Base-by-base conservation (phyloP, 257 asterid genomes). In the Nicotiana tabacum region DNA sequence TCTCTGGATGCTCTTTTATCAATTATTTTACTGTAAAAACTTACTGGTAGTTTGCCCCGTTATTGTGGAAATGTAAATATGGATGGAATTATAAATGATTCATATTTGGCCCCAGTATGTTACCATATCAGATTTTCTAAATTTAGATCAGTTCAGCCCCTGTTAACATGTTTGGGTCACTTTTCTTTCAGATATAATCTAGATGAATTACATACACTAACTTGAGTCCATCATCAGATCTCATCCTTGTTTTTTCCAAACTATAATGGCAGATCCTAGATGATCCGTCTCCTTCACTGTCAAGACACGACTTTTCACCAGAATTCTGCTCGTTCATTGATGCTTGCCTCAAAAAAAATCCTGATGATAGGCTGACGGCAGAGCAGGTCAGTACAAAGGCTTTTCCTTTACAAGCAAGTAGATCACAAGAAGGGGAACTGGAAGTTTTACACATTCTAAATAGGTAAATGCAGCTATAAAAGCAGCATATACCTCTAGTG, bases 241-340 rank as follows among this genome's bases (percentile, higher is more conserved):
- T 81, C 77, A 69, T 68, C 80, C 85, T 84, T 77, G 72, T 51
- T 46, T 57, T 24, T 43, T 83, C 18, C 78, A 33, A 48, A 30
- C 39, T 46, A 12, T 78, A 15, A 53, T 77, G 18, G 68, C 87
- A 96, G 99, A 94, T 96, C 83, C 90, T 96, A 82, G 99, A 96
- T 61, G 99, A 96, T 89, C 97, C 98, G 80, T 96, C 99, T 87
- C 99, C 99, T 80, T 92, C 98, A 77, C 93, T 94, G 78, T 86
- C 88, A 58, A 85, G 90, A 76, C 86, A 88, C 82, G 83, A 80
- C 2, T 96, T 94, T 88, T 92, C 99, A 62, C 91, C 95, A 2
- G 98, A 96, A 83, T 92, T 96, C 60, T 94, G 97, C 87, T 91
- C 95, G 55, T 94, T 96, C 81, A 90, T 96, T 30, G 96, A 96